phyloP scores from a whole-genome alignment of 1,284 basidiomycete species.

The Rhodotorula sp. region DNA sequence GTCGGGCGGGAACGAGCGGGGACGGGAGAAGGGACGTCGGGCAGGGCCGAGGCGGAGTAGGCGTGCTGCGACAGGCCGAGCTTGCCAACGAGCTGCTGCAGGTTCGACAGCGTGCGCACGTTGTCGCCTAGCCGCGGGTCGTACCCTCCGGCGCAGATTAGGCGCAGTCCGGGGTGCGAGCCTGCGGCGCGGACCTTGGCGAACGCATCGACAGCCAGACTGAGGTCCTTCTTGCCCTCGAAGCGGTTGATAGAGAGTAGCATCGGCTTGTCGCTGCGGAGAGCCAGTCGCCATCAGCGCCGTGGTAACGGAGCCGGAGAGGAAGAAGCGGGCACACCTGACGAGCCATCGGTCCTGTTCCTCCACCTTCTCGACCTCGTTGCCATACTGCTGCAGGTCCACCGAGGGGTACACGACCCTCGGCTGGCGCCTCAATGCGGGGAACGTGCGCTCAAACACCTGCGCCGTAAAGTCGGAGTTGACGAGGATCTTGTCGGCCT shows the following conservation, averaged over 20 bases:
- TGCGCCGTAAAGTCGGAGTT: conserved; percentile 88
- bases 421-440: conserved; percentile 64
- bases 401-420: conserved; percentile 75
- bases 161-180: conserved; percentile 53
- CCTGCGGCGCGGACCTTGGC: conserved; percentile 49
- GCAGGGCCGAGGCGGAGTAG: conserved; percentile 51
- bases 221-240: conserved; percentile 90
- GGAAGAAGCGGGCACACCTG: conserved; percentile 5
- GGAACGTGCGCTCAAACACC: conserved; percentile 76
- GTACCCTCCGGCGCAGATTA: conserved; percentile 80
- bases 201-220: conserved; percentile 79
- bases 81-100: conserved; percentile 62
- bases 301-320: no score
- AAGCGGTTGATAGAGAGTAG: conserved; percentile 91
- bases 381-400: conserved; percentile 23
- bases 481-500: conserved; percentile 85
- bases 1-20: conserved; percentile 48
- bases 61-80: conserved; percentile 55
- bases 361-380: conserved; percentile 6
- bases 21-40: conserved; percentile 52
- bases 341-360: conserved; percentile 32
- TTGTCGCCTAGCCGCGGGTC: conserved; percentile 72
- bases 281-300: no score
- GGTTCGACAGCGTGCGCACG: conserved; percentile 61
- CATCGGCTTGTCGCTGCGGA: conserved; percentile 66